Evolutionary conservation across 2,329 filamentous ascomycete genomes (phyloP).

Genomic region (Calonectria fujianensis): DNA sequence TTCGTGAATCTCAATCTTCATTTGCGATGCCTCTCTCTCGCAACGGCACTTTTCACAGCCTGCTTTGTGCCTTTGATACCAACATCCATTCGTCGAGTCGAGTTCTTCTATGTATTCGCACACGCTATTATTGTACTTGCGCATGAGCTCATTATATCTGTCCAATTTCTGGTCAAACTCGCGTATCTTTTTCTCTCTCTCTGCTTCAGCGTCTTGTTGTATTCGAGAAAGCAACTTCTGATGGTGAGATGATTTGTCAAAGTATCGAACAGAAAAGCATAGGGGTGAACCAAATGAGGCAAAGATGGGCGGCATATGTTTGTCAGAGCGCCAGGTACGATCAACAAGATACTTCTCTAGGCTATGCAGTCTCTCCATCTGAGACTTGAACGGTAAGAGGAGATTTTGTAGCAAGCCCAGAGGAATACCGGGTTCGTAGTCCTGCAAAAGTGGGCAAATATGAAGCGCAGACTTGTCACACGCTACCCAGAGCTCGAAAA

Average conservation of each 20-base stretch:
- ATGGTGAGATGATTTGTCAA: conserved; percentile 41
- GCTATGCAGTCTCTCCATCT: conserved; percentile 66
- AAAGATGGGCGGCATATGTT: neutral
- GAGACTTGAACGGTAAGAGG: conserved; percentile 63
- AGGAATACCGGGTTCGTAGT: conserved; percentile 69
- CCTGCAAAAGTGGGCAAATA: conserved; percentile 61
- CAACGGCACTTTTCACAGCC: neutral
- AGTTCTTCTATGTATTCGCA: conserved; percentile 55
- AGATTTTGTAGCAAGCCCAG: conserved; percentile 63
- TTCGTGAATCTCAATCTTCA: conserved; percentile 71
- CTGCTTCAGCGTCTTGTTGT: neutral
- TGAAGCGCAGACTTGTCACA: conserved; percentile 68
- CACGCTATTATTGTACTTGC: conserved; percentile 53
- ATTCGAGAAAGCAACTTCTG: conserved; percentile 37
- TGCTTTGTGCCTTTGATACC: neutral
- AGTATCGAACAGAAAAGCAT: neutral
- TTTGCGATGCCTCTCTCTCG: conserved; percentile 54
- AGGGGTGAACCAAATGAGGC: neutral
- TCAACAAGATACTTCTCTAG: conserved; percentile 67
- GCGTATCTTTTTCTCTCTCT: neutral
- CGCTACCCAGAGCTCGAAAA: conserved; percentile 76
- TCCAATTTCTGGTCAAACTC: neutral
- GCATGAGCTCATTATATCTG: conserved; percentile 7
- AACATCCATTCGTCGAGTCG: neutral
- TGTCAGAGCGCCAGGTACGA: neutral